Conservation (phyloP, 164 flowering plant species). For the Aristolochia fimbriata region DNA sequence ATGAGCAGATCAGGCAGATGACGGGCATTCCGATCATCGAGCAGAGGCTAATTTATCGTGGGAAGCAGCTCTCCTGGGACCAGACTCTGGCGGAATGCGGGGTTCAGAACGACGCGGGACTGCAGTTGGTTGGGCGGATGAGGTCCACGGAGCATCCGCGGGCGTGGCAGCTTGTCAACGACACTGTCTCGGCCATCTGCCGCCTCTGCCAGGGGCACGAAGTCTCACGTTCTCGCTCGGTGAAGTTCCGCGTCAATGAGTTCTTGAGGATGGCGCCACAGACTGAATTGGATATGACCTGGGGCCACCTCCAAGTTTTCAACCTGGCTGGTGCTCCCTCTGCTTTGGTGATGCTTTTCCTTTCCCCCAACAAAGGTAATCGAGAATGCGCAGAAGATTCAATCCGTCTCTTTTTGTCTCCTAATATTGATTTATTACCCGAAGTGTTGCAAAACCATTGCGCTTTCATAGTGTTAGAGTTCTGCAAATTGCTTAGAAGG, state of each 20-base stretch:
- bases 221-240: not conserved
- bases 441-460: constrained; percentile 22
- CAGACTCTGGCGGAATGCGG: constrained; percentile 39
- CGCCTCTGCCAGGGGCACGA: constrained; percentile 22
- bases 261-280: constrained; percentile 29
- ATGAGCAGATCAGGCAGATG: constrained; percentile 33
- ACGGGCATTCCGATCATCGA: constrained; percentile 61
- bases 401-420: constrained; percentile 35
- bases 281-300: constrained; percentile 13
- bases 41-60: constrained; percentile 61
- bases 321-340: constrained; percentile 38
- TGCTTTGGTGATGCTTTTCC: constrained; percentile 55
- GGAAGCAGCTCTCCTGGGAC: constrained; percentile 62
- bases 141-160: constrained; percentile 56
- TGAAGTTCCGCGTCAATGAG: constrained; percentile 21
- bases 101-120: constrained; percentile 51
- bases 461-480: constrained; percentile 53
- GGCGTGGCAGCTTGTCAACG: constrained; percentile 54
- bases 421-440: constrained; percentile 13
- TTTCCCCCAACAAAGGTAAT: constrained; percentile 29
- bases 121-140: constrained; percentile 72
- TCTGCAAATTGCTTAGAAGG: constrained; percentile 59
- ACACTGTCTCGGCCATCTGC: constrained; percentile 27
- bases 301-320: constrained; percentile 47
- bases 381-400: constrained; percentile 40